phyloP scores from a whole-genome alignment of 352 stramenopile species.

The Albugo candida region DNA sequence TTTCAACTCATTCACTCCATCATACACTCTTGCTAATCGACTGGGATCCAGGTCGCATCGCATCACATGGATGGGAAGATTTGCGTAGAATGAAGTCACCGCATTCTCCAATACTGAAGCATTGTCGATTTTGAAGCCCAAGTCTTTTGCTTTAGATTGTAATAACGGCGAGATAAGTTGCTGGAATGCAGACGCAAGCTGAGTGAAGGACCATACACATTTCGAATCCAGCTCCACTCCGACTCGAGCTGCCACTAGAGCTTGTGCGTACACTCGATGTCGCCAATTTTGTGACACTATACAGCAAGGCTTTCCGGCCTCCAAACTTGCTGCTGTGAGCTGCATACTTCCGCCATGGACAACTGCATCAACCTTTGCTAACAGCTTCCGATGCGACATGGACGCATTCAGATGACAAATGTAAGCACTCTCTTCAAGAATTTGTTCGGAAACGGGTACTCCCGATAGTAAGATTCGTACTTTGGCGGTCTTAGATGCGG shows the following conservation, averaged over 20 bases:
- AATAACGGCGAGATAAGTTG: slow-evolving; percentile 7
- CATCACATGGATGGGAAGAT: slow-evolving; percentile 43
- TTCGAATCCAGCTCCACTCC: slow-evolving; percentile 4
- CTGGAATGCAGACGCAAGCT: too few relatives aligned
- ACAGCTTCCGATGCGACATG: neutral
- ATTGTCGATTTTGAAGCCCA: slow-evolving; percentile 15
- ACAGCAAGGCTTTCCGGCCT: slow-evolving; percentile 24
- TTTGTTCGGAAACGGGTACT: slow-evolving; percentile 10
- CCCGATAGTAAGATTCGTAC: slow-evolving; percentile 28
- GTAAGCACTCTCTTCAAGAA: slow-evolving; percentile 12
- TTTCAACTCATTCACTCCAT: slow-evolving; percentile 37
- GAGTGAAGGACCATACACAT: too few relatives aligned
- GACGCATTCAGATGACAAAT: too few relatives aligned
- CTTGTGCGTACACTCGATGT: slow-evolving; percentile 34
- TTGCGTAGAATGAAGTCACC: slow-evolving; percentile 38
- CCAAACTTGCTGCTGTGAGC: slow-evolving; percentile 26
- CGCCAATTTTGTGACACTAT: slow-evolving; percentile 19
- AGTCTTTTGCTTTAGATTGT: slow-evolving; percentile 15
- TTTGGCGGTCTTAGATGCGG: slow-evolving; percentile 14
- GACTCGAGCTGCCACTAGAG: slow-evolving; percentile 20
- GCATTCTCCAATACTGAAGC: slow-evolving; percentile 21
- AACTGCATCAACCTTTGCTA: neutral
- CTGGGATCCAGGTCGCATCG: slow-evolving; percentile 42
- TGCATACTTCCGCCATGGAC: neutral
- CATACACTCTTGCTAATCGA: slow-evolving; percentile 45